A percentile compares a stretch with the other conserved stretches of the same genome.
These are phyloP conservation scores for Biscutella auriculata DNA, from an alignment of 441 rosid species.

Conservation along the genomic window DNA sequence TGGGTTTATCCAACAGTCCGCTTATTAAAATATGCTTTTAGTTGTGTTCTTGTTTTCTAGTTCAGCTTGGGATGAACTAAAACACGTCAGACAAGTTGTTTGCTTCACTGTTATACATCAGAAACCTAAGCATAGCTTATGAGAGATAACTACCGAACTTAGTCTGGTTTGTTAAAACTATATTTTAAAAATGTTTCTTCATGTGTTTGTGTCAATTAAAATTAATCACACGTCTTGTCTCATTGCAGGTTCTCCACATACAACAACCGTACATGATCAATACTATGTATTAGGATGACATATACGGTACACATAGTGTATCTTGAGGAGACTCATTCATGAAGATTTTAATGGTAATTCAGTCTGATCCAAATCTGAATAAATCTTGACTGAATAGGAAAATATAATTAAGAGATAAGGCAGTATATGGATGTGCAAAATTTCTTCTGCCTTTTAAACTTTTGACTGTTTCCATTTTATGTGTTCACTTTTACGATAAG, in stretches of 20 bases:
- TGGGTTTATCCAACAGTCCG: not conserved
- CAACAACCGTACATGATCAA: slow-evolving; percentile 55
- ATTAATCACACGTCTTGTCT: not conserved
- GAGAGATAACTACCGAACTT: slow-evolving; percentile 55
- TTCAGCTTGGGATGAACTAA: too few relatives aligned
- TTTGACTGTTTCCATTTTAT: slow-evolving; percentile 24
- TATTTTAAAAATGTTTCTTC: not conserved
- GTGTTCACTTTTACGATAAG: slow-evolving; percentile 13
- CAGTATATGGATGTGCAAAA: slow-evolving; percentile 5
- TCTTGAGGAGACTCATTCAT: slow-evolving; percentile 53
- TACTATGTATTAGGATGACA: slow-evolving; percentile 65
- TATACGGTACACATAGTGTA: slow-evolving; percentile 57
- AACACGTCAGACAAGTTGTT: slow-evolving; percentile 92
- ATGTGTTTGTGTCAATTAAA: not conserved
- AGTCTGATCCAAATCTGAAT: too few relatives aligned
- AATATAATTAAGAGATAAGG: slow-evolving; percentile 23
- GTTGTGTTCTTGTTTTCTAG: slow-evolving; percentile 44
- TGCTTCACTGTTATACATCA: slow-evolving; percentile 87
- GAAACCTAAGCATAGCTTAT: slow-evolving; percentile 55
- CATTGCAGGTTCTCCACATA: slow-evolving; percentile 49
- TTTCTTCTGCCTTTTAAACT: slow-evolving; percentile 1
- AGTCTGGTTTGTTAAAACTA: slow-evolving; percentile 38
- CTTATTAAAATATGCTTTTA: slow-evolving; percentile 1
- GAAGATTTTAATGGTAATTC: too few relatives aligned
- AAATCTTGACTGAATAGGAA: too few relatives aligned